A percentile compares a stretch with the other conserved stretches of the same genome.
phyloP scores from a whole-genome alignment of 768 basidiomycete species.

The Phaeotremella skinneri region DNA sequence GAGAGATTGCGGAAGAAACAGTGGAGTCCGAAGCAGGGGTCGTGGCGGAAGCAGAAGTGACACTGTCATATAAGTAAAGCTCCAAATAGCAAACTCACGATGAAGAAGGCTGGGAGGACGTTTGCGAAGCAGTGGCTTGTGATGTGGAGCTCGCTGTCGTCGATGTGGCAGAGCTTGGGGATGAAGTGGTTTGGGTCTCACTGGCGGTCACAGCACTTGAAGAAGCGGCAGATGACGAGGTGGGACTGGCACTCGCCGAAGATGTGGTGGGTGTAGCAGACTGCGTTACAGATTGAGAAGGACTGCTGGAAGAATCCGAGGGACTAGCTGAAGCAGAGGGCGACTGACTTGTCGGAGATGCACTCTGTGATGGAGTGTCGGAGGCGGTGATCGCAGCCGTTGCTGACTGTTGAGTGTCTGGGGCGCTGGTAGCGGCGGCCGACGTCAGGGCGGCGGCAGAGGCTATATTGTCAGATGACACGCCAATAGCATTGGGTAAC shows the following conservation, averaged over 20 bases:
- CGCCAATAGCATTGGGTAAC: too few relatives aligned
- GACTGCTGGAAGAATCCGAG: not conserved
- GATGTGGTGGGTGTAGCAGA: constrained; percentile 3
- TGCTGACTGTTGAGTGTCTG: too few relatives aligned
- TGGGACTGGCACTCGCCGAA: not conserved
- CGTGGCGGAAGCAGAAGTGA: constrained; percentile 1
- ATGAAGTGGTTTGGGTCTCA: constrained; percentile 1
- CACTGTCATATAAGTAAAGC: not conserved
- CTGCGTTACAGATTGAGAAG: not conserved
- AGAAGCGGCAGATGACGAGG: constrained; percentile 1
- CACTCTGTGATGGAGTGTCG: not conserved
- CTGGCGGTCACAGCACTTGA: not conserved
- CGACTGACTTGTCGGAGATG: constrained; percentile 2
- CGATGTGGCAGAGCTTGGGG: too few relatives aligned
- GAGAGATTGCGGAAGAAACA: constrained; percentile 31
- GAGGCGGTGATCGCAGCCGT: not conserved
- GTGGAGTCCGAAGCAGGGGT: constrained; percentile 20
- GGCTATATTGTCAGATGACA: too few relatives aligned
- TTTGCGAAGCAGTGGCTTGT: not conserved
- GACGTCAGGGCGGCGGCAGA: too few relatives aligned
- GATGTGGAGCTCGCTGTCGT: not conserved
- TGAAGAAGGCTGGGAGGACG: constrained; percentile 12
- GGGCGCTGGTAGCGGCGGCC: too few relatives aligned
- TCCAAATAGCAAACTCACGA: constrained; percentile 5
- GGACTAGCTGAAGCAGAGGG: constrained; percentile 16